A percentile compares a stretch with the other conserved stretches of the same genome.
These are phyloP conservation scores for Colletotrichum sp. DNA, from an alignment of 2,329 filamentous ascomycete genomes.

Conservation along the genomic window DNA sequence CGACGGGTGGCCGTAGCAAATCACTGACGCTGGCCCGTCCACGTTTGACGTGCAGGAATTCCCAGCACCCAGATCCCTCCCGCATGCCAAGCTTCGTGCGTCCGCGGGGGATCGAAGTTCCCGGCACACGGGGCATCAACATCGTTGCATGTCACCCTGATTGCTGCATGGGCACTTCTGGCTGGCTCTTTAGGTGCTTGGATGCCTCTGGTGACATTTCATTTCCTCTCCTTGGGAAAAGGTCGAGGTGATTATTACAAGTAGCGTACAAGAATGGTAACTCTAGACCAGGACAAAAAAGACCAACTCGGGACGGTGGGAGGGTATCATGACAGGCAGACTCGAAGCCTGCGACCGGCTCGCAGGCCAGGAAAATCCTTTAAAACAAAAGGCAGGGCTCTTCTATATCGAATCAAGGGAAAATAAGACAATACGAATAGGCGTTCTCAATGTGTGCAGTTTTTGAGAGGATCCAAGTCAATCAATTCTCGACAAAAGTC, in stretches of 20 bases:
- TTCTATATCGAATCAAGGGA: not conserved
- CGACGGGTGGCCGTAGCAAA: conserved; percentile 13
- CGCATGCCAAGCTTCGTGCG: not conserved
- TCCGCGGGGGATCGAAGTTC: not conserved
- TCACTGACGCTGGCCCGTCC: conserved; percentile 3
- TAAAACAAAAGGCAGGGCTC: not conserved
- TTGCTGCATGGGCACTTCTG: not conserved
- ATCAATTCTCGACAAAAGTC: not conserved
- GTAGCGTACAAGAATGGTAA: not conserved
- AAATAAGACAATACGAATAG: not conserved
- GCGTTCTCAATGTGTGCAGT: not conserved
- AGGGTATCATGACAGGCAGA: conserved; percentile 16
- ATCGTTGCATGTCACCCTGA: not conserved
- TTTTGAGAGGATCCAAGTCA: not conserved
- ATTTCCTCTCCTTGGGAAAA: not conserved
- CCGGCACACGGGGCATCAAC: too few species aligned
- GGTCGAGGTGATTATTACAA: not conserved
- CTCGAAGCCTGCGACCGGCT: not conserved
- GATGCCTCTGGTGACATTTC: not conserved
- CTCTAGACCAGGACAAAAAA: not conserved
- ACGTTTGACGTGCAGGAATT: conserved; percentile 9
- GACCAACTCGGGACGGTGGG: conserved; percentile 1
- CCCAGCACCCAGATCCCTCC: not conserved
- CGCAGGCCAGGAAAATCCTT: not conserved
- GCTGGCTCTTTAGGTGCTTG: not conserved